phyloP scores from a whole-genome alignment of 2,329 filamentous ascomycete genomes.

The Microsporum ferrugineum region DNA sequence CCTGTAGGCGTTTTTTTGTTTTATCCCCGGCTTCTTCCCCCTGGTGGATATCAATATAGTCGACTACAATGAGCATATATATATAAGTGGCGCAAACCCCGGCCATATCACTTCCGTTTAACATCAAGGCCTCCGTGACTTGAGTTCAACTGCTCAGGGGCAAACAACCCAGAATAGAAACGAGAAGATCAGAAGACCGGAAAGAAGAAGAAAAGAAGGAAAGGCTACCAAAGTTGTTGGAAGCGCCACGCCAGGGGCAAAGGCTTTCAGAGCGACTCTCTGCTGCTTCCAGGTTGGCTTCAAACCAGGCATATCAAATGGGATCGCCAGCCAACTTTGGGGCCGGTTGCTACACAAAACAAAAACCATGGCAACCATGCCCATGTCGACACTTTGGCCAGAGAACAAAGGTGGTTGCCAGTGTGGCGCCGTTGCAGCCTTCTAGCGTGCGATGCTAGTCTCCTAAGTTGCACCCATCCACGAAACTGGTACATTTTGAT shows the following conservation, averaged over 20 bases:
- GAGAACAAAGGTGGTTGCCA: not conserved
- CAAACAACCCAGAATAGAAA: not conserved
- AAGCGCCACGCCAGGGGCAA: not conserved
- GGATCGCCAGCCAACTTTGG: not conserved
- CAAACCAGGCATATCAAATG: not conserved
- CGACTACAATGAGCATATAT: too few relatives aligned
- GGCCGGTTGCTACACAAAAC: not conserved
- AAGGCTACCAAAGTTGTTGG: not conserved
- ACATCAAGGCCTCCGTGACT: not conserved
- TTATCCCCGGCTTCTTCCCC: not conserved
- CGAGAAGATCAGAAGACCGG: not conserved
- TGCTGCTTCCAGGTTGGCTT: not conserved
- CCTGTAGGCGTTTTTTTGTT: not conserved
- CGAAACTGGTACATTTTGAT: too few relatives aligned
- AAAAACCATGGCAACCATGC: not conserved
- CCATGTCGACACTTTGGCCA: not conserved
- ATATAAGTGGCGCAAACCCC: not conserved
- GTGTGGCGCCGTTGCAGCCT: not conserved
- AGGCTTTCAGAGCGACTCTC: not conserved
- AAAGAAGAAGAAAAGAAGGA: not conserved
- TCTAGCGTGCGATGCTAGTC: not conserved
- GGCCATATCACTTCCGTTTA: not conserved
- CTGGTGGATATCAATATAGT: not conserved
- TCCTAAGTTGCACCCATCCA: too few relatives aligned
- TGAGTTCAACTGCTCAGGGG: not conserved